A percentile compares a stretch with the other conserved stretches of the same genome.
Conservation (phyloP, 352 stramenopile species). For the Pythium guiyangense region DNA sequence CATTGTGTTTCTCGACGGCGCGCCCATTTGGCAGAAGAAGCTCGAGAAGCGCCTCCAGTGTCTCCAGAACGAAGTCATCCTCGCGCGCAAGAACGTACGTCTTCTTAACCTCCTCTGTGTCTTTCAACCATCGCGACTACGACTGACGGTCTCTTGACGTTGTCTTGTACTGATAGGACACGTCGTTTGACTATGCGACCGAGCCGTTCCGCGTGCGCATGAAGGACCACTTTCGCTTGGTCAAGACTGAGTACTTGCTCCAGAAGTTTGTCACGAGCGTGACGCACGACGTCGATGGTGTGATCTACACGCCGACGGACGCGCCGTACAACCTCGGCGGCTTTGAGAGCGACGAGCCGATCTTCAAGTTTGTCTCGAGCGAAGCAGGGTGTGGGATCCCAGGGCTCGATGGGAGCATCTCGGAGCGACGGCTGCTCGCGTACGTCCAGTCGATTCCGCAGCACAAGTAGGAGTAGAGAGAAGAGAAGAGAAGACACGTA, state of each 20-base stretch:
- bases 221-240: conserved; percentile 87
- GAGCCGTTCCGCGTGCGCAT: conserved; percentile 87
- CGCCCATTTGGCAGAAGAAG: conserved; percentile 83
- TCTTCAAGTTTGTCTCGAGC: conserved; percentile 89
- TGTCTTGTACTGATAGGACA: conserved; percentile 34
- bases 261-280: conserved; percentile 85
- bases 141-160: background rate
- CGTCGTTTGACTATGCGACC: conserved; percentile 67
- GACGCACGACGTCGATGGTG: conserved; percentile 82
- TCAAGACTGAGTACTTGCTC: conserved; percentile 83
- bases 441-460: conserved; percentile 73
- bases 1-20: conserved; percentile 75
- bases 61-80: conserved; percentile 87
- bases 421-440: conserved; percentile 66
- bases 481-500: background rate
- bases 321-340: conserved; percentile 82
- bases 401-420: conserved; percentile 79
- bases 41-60: conserved; percentile 85
- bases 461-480: conserved; percentile 28
- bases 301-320: conserved; percentile 84
- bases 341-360: conserved; percentile 77
- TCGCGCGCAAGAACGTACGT: conserved; percentile 79
- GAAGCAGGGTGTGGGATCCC: conserved; percentile 70
- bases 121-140: too few relatives aligned
- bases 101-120: too few relatives aligned